Conservation (phyloP, 148 eudicot genomes). For the Simmondsia chinensis region DNA sequence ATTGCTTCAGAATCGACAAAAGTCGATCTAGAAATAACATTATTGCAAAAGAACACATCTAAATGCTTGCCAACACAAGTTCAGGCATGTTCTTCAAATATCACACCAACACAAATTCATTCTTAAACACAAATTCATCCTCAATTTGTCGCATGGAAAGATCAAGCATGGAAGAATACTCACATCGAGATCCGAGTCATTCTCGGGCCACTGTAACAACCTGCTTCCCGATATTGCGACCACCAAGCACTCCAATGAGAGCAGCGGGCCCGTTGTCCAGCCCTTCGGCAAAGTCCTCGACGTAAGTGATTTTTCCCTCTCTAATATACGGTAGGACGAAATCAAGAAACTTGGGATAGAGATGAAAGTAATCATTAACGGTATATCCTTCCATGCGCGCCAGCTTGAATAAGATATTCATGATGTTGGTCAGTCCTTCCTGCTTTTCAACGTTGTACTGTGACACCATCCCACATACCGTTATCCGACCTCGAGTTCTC, state of each 20-base stretch:
- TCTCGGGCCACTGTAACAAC: too few species aligned
- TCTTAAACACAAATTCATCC: too few species aligned
- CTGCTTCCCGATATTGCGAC: conserved; percentile 44
- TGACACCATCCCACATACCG: conserved; percentile 46
- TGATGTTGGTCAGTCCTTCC: conserved; percentile 36
- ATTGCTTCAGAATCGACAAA: too few species aligned
- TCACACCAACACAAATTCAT: too few species aligned
- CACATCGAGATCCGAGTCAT: too few species aligned
- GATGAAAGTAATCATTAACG: conserved; percentile 21
- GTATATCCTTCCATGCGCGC: conserved; percentile 42
- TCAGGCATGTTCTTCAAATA: too few species aligned
- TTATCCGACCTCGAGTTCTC: conserved; percentile 40
- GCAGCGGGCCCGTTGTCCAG: conserved; percentile 41
- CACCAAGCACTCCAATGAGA: conserved; percentile 36
- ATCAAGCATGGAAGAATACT: too few species aligned
- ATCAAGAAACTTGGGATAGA: conserved; percentile 33
- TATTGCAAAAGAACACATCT: too few species aligned
- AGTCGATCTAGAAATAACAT: too few species aligned
- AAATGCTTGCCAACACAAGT: too few species aligned
- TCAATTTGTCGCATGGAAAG: too few species aligned
- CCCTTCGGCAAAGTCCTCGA: conserved; percentile 45
- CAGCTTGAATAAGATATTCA: conserved; percentile 21
- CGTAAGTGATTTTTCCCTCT: conserved; percentile 27
- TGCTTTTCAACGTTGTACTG: conserved; percentile 32
- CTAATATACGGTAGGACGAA: conserved; percentile 28